Conservation (phyloP, 805 yeast species). For the Zygotorulaspora chibaensis region DNA sequence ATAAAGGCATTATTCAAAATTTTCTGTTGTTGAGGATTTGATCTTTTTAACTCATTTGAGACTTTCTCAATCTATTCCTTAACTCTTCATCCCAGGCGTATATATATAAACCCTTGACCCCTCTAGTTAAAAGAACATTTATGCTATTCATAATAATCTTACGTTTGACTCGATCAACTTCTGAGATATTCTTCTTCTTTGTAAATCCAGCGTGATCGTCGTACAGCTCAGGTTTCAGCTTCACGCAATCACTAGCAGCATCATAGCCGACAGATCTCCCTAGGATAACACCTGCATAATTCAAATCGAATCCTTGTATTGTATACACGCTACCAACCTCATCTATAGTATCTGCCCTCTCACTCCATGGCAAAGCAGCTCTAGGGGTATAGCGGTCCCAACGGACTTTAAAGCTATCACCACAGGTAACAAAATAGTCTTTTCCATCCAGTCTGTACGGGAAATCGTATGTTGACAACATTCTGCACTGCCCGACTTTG, state of each 20-base stretch:
- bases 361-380: conserved; percentile 43
- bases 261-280: conserved; percentile 44
- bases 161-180: conserved; percentile 37
- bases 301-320: conserved; percentile 45
- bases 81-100: conserved; percentile 42
- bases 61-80: conserved; percentile 32
- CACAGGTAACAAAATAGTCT: conserved; percentile 43
- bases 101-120: conserved; percentile 41
- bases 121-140: conserved; percentile 44
- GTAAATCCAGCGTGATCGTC: conserved; percentile 47
- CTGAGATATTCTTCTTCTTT: conserved; percentile 38
- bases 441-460: conserved; percentile 44
- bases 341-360: conserved; percentile 42
- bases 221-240: conserved; percentile 36
- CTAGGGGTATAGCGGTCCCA: conserved; percentile 46
- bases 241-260: conserved; percentile 32
- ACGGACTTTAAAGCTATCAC: conserved; percentile 41
- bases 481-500: conserved; percentile 40
- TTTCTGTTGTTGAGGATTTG: not conserved
- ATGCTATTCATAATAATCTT: conserved; percentile 43
- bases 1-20: not conserved
- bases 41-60: conserved; percentile 4
- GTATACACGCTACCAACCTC: conserved; percentile 49
- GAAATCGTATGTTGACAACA: conserved; percentile 44
- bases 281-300: conserved; percentile 44